Conservation (phyloP, 257 asterid genomes). For the Solanum lycopersicoides region DNA sequence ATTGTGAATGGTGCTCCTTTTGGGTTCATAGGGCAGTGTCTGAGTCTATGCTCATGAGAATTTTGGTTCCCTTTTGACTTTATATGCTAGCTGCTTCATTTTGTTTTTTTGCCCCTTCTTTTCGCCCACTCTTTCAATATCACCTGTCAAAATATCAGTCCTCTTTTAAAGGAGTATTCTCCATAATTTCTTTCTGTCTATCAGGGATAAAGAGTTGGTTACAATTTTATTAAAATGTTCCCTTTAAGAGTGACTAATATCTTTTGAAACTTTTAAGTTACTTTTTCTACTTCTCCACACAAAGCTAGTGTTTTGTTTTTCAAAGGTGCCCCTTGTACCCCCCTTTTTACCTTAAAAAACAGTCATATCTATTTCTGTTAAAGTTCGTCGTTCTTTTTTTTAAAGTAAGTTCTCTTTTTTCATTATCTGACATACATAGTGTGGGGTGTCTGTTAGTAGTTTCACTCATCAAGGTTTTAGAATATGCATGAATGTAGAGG, state of each 20-base stretch:
- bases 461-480: background rate
- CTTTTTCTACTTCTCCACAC: background rate
- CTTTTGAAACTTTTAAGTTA: background rate
- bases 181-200: background rate
- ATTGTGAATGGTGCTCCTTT: background rate
- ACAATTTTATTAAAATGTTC: background rate
- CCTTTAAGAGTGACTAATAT: background rate
- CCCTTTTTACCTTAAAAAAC: background rate
- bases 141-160: background rate
- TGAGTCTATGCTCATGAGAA: background rate
- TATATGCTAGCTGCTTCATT: background rate
- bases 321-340: background rate
- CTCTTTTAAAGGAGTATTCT: background rate
- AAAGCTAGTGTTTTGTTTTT: background rate
- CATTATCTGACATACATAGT: background rate
- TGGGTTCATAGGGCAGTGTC: background rate
- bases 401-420: background rate
- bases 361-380: background rate
- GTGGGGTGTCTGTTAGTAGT: background rate
- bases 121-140: background rate
- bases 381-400: background rate
- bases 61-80: background rate
- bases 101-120: background rate
- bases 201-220: background rate
- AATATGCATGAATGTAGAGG: background rate